These are phyloP conservation scores for Xylaria grammica DNA, from an alignment of 495 filamentous ascomycete genomes.

Conservation along the genomic window DNA sequence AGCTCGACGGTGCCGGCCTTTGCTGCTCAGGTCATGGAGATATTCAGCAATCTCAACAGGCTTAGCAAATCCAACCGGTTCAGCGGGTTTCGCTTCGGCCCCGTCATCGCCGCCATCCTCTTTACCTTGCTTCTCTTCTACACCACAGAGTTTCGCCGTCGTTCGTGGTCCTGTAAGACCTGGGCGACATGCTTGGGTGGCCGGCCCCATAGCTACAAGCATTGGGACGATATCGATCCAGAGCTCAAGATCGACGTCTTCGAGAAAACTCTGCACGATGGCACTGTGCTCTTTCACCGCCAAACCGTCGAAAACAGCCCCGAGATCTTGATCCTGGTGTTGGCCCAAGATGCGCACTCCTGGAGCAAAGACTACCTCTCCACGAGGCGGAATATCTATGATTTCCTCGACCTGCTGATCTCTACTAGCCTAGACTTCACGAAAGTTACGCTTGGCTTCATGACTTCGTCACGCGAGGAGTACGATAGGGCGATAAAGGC, in stretches of 20 bases:
- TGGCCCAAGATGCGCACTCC: constrained; percentile 25
- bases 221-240: constrained; percentile 28
- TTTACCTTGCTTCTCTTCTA: constrained; percentile 27
- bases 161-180: constrained; percentile 32
- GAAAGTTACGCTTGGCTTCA: constrained; percentile 26
- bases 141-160: constrained; percentile 26
- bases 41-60: not conserved
- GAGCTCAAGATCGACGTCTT: constrained; percentile 23
- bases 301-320: constrained; percentile 28
- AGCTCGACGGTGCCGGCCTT: not conserved
- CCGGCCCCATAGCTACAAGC: constrained; percentile 25
- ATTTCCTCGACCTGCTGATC: constrained; percentile 30
- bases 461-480: constrained; percentile 30
- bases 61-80: constrained; percentile 12
- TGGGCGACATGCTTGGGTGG: constrained; percentile 24
- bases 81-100: constrained; percentile 2
- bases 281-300: constrained; percentile 27
- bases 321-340: constrained; percentile 25
- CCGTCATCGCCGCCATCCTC: constrained; percentile 19
- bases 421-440: constrained; percentile 28
- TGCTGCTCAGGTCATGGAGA: not conserved
- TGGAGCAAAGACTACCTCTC: constrained; percentile 31
- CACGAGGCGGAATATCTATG: constrained; percentile 30
- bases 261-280: constrained; percentile 29
- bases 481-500: constrained; percentile 26